These are phyloP conservation scores for Aciculosporium take DNA, from an alignment of 2,329 filamentous ascomycete species.

Conservation along the genomic window DNA sequence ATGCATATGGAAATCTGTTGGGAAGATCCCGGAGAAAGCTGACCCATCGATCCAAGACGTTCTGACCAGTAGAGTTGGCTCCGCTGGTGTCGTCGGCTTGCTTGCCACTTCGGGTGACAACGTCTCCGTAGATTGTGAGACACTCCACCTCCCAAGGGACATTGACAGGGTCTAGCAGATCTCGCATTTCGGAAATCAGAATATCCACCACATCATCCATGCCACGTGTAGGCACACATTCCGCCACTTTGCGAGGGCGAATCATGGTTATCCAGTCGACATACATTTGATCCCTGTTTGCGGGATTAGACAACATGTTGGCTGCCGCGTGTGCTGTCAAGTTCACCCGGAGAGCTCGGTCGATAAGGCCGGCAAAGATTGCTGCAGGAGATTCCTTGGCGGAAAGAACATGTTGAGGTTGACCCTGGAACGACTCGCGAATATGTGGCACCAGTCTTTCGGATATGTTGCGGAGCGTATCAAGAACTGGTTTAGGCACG, in stretches of 20 bases:
- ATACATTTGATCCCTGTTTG: slow-evolving; percentile 92
- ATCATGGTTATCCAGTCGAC: slow-evolving; percentile 68
- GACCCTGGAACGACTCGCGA: slow-evolving; percentile 67
- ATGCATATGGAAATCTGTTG: slow-evolving; percentile 57
- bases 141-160: slow-evolving; percentile 52
- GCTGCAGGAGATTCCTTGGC: slow-evolving; percentile 82
- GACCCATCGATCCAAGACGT: slow-evolving; percentile 67
- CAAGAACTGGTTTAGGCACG: slow-evolving; percentile 73
- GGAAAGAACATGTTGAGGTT: slow-evolving; percentile 70
- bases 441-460: slow-evolving; percentile 70
- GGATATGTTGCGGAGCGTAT: slow-evolving; percentile 77
- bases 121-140: slow-evolving; percentile 45
- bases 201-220: slow-evolving; percentile 54
- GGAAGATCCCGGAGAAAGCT: slow-evolving; percentile 57
- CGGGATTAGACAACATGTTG: slow-evolving; percentile 77
- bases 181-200: slow-evolving; percentile 52
- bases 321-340: slow-evolving; percentile 86
- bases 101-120: slow-evolving; percentile 33
- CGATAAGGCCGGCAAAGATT: slow-evolving; percentile 73
- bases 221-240: slow-evolving; percentile 45
- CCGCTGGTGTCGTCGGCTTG: slow-evolving; percentile 14
- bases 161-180: slow-evolving; percentile 53
- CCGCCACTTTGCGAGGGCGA: slow-evolving; percentile 46
- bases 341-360: slow-evolving; percentile 82
- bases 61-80: slow-evolving; percentile 32